A percentile compares a stretch with the other conserved stretches of the same genome.
Evolutionary conservation across 75 land plant species (phyloP).

Genomic region (Chamaecyparis obtusa): DNA sequence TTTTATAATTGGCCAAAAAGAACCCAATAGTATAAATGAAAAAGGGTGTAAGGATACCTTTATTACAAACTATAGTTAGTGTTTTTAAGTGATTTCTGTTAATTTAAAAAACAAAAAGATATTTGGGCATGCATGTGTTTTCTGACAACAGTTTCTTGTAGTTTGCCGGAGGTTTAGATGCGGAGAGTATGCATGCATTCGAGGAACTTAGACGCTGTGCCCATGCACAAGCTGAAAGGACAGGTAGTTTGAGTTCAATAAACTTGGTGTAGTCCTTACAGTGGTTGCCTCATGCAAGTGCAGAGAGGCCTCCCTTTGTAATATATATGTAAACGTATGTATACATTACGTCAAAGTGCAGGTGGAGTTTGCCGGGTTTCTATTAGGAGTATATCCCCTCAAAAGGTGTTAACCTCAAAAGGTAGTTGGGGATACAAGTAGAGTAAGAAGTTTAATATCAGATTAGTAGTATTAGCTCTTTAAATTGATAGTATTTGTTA

Average conservation of each 20-base stretch:
- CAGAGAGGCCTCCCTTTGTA: neutral
- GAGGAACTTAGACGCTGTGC: slow-evolving; percentile 78
- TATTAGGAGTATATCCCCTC: neutral
- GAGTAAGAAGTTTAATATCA: neutral
- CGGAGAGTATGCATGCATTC: slow-evolving; percentile 88
- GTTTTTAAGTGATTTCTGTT: neutral
- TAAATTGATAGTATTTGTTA: neutral
- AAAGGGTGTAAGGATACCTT: neutral
- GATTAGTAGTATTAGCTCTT: neutral
- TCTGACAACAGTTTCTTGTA: slow-evolving; percentile 21
- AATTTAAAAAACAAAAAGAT: neutral
- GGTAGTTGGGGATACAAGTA: neutral
- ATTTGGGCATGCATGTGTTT: neutral
- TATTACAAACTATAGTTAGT: neutral
- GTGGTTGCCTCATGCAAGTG: neutral
- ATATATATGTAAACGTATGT: neutral
- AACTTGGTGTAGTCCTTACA: neutral
- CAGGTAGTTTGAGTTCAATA: slow-evolving; percentile 5
- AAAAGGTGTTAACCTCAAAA: neutral
- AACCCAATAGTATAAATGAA: neutral
- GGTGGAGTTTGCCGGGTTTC: neutral
- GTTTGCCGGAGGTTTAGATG: slow-evolving; percentile 99
- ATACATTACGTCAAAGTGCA: neutral
- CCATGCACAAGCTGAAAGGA: slow-evolving; percentile 17
- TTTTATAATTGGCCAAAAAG: neutral